Percentiles rank a stretch among this genome's conserved stretches.
Conservation (phyloP, 1,284 basidiomycete genomes). For the Leccinum subrobustum region DNA sequence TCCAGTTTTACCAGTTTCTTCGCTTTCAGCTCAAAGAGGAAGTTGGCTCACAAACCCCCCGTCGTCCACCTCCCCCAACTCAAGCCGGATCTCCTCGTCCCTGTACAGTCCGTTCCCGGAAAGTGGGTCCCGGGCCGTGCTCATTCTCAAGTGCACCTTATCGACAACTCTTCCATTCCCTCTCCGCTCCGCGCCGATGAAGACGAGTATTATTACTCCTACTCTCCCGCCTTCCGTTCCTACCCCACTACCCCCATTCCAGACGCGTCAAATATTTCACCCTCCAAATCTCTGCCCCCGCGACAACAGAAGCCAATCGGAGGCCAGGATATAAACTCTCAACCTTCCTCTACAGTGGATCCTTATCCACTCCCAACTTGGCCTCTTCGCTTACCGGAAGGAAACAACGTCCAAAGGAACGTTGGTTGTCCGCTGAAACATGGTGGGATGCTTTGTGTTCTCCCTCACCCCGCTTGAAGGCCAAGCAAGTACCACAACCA, state of each 20-base stretch:
- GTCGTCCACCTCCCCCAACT: neutral
- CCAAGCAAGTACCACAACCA: too few species aligned
- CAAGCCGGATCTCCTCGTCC: constrained; percentile 13
- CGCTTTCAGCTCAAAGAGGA: too few species aligned
- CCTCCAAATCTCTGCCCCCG: constrained; percentile 2
- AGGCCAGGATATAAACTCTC: constrained; percentile 11
- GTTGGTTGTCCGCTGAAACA: too few species aligned
- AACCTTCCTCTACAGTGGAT: constrained; percentile 19
- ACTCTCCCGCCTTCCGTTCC: constrained; percentile 24
- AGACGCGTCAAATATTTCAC: constrained; percentile 1
- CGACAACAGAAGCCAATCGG: constrained; percentile 1
- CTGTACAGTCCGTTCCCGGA: constrained; percentile 15
- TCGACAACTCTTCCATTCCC: constrained; percentile 6
- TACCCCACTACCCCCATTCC: neutral
- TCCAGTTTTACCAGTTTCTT: too few species aligned
- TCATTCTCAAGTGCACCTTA: neutral
- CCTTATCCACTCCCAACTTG: neutral
- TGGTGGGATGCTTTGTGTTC: too few species aligned
- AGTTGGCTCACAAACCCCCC: too few species aligned
- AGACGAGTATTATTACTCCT: constrained; percentile 45
- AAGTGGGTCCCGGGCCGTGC: constrained; percentile 16
- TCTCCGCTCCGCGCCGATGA: constrained; percentile 31
- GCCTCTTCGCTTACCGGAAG: too few species aligned
- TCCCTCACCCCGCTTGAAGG: too few species aligned
- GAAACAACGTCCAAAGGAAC: too few species aligned